Base-by-base conservation (phyloP, 2,329 filamentous ascomycete genomes). In the Ampelomyces quisqualis region DNA sequence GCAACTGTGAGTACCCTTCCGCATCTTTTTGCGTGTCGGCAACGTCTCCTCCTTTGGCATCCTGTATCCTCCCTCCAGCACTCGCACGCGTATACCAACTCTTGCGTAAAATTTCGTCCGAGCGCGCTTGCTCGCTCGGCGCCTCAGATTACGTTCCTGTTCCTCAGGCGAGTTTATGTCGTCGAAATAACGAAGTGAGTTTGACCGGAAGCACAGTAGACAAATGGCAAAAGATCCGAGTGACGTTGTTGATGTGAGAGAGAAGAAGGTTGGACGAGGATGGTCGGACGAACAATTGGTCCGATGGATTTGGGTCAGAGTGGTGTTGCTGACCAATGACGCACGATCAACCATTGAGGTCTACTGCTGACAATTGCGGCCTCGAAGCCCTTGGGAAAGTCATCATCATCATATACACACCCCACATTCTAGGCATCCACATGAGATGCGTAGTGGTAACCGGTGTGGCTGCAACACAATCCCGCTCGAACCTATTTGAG, bases 1-100 rank as follows among this genome's bases (percentile, higher is more conserved):
- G 55, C 69, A 71, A 48, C 68, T 70, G 52, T 70, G 69, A 34
- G 69, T 71, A 15, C 69, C 69, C 51, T 71, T 71, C 38, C 69
- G 60, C 69, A 71, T 71, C 62, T 68, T 71, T 54, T 69, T 70
- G 34, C 67, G 60, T 23, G 56, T 53, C 28, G 60, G 58, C 42
- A 64, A 36, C 29, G 62, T 53, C 34, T 60, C 53, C 47, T 65
- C 62, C 51, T 68, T 68, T 2, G 65, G 65, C 65, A 68, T 68
- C 14, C 45, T 55, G 60, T 40, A 39, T 40, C 17, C 31, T 31
- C 11, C n/a, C 35, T 30, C 20, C 9, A 14, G 24, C 33, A 35
- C 18, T 32, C 45, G 39, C 44, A 34, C 48, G 31, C 29, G 17
- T 19, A 15, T 10, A n/a, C 29, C 40, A 28, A 51, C 57, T 59